Conservation (phyloP, 371 early-diverging fungal genomes). For the Mortierella sp. region DNA sequence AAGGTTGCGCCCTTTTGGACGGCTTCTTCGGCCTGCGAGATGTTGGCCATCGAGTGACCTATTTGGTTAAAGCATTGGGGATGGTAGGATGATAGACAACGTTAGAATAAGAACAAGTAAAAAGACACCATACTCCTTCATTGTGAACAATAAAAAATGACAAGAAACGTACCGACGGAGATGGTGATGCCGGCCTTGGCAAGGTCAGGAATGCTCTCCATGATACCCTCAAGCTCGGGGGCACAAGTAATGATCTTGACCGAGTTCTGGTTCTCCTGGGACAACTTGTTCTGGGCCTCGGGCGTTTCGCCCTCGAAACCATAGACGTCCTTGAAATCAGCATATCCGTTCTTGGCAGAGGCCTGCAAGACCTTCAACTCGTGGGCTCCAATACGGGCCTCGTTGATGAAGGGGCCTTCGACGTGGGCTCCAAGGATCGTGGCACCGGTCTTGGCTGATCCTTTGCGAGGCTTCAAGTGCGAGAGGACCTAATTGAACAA, state of each 20-base stretch:
- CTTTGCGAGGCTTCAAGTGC: slow-evolving; percentile 77
- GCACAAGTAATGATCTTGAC: slow-evolving; percentile 85
- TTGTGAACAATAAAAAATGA: neutral
- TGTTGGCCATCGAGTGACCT: slow-evolving; percentile 82
- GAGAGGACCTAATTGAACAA: slow-evolving; percentile 67
- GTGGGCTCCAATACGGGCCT: slow-evolving; percentile 86
- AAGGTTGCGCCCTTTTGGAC: slow-evolving; percentile 74
- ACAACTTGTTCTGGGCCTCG: slow-evolving; percentile 60
- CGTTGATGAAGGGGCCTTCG: slow-evolving; percentile 89
- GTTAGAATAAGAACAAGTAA: slow-evolving; percentile 3
- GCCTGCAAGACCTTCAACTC: slow-evolving; percentile 74
- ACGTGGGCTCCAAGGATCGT: slow-evolving; percentile 88
- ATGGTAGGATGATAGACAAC: neutral
- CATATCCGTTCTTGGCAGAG: slow-evolving; percentile 75
- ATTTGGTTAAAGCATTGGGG: neutral
- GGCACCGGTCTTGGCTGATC: slow-evolving; percentile 78
- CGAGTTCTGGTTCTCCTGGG: slow-evolving; percentile 62
- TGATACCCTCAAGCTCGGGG: slow-evolving; percentile 85
- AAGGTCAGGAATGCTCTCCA: slow-evolving; percentile 78
- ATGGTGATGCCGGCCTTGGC: slow-evolving; percentile 78
- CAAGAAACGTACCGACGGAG: slow-evolving; percentile 64
- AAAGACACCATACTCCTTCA: neutral
- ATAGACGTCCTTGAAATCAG: slow-evolving; percentile 80
- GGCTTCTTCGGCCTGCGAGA: slow-evolving; percentile 80
- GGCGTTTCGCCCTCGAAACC: slow-evolving; percentile 64